These are phyloP conservation scores for Boletus pseudo-olivaceus DNA, from an alignment of 768 basidiomycete genomes.

Conservation along the genomic window DNA sequence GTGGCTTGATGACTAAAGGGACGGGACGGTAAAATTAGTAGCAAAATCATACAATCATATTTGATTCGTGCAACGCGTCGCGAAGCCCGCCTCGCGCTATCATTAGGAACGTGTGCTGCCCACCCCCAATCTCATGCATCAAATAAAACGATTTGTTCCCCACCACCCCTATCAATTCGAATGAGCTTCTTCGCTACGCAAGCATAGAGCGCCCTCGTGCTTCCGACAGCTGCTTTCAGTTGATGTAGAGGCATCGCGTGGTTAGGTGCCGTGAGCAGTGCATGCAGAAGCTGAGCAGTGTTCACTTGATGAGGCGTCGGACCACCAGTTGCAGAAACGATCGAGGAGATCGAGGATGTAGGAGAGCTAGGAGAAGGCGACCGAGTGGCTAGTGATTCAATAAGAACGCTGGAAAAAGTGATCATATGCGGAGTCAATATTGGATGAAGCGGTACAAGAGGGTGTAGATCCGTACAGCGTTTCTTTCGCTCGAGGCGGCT, in stretches of 20 bases:
- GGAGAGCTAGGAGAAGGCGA: slow-evolving; percentile 56
- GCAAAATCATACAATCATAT: not conserved
- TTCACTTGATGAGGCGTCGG: slow-evolving; percentile 68
- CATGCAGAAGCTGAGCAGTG: slow-evolving; percentile 62
- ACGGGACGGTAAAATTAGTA: not conserved
- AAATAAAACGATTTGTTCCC: slow-evolving; percentile 75
- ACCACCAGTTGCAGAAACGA: slow-evolving; percentile 33
- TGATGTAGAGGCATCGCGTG: slow-evolving; percentile 59
- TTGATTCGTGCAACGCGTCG: not conserved
- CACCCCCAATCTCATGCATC: slow-evolving; percentile 36
- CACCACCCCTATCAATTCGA: slow-evolving; percentile 70
- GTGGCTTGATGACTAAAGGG: not conserved
- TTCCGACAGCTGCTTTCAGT: slow-evolving; percentile 57
- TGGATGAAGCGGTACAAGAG: not conserved
- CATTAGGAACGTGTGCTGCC: not conserved
- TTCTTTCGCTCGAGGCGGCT: slow-evolving; percentile 52
- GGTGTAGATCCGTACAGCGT: slow-evolving; percentile 48
- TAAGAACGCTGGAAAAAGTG: slow-evolving; percentile 42
- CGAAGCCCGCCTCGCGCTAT: not conserved
- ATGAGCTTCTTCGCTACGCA: slow-evolving; percentile 80
- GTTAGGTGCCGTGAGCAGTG: slow-evolving; percentile 52
- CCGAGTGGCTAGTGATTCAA: slow-evolving; percentile 52
- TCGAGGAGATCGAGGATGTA: slow-evolving; percentile 52
- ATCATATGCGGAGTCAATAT: not conserved
- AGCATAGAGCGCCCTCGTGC: slow-evolving; percentile 64